Percentiles rank a stretch among this genome's conserved stretches.
Conservation (phyloP, 805 yeast species). For the Metschnikowia picachoensis region DNA sequence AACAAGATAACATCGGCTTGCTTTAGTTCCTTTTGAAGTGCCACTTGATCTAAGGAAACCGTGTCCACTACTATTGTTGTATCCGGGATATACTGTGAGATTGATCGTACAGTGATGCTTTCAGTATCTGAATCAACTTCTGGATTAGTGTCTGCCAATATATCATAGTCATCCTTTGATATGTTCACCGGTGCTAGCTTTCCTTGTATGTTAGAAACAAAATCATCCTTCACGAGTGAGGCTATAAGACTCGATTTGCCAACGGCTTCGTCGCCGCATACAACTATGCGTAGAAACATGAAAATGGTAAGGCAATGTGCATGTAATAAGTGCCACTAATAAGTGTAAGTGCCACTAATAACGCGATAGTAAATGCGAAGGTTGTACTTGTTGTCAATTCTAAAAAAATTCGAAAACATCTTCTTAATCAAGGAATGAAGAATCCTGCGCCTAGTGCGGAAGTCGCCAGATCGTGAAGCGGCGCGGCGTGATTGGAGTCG, state of each 20-base stretch:
- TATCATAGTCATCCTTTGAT: slow-evolving; percentile 60
- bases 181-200: slow-evolving; percentile 82
- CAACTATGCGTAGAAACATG: slow-evolving; percentile 61
- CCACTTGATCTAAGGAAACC: slow-evolving; percentile 55
- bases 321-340: too few relatives aligned
- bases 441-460: too few relatives aligned
- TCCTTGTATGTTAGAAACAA: slow-evolving; percentile 63
- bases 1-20: slow-evolving; percentile 90
- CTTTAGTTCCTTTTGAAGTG: slow-evolving; percentile 69
- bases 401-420: too few relatives aligned
- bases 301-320: neutral
- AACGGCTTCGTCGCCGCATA: slow-evolving; percentile 93
- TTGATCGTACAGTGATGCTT: neutral
- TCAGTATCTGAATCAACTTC: slow-evolving; percentile 11
- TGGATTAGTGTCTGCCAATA: slow-evolving; percentile 15
- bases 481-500: too few relatives aligned
- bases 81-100: slow-evolving; percentile 34
- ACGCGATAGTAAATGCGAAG: too few relatives aligned
- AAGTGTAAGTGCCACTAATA: too few relatives aligned
- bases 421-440: too few relatives aligned
- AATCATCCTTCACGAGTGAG: slow-evolving; percentile 76
- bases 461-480: too few relatives aligned
- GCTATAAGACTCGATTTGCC: slow-evolving; percentile 81
- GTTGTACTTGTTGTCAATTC: too few relatives aligned
- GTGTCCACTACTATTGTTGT: slow-evolving; percentile 81